Evolutionary conservation across 2,329 filamentous ascomycete species (phyloP).

Genomic region (Nemania abortiva): DNA sequence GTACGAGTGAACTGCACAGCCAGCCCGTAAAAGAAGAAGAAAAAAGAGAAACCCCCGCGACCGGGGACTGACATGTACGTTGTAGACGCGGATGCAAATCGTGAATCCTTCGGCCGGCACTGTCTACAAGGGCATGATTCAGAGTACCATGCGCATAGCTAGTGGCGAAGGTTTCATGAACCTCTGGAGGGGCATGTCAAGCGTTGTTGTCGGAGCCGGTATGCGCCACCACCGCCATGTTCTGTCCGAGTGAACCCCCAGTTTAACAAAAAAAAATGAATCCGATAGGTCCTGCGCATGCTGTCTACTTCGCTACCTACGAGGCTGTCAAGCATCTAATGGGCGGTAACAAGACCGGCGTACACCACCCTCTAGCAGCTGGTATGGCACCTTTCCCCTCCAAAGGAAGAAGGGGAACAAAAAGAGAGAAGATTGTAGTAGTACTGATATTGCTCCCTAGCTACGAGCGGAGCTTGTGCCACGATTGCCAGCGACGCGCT

Average conservation of each 20-base stretch:
- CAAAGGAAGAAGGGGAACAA: not conserved
- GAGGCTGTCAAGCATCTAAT: constrained; percentile 96
- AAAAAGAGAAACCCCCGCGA: not conserved
- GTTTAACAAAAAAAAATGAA: constrained; percentile 18
- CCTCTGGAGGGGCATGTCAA: constrained; percentile 96
- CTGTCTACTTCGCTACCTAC: constrained; percentile 98
- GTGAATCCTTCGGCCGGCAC: constrained; percentile 84
- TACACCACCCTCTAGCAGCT: constrained; percentile 92
- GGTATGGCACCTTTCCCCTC: constrained; percentile 65
- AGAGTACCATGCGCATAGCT: constrained; percentile 93
- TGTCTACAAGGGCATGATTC: constrained; percentile 89
- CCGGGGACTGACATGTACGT: constrained; percentile 38
- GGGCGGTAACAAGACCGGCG: constrained; percentile 88
- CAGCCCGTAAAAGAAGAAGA: constrained; percentile 31
- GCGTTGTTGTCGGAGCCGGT: constrained; percentile 96
- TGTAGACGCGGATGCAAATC: constrained; percentile 96
- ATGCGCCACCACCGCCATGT: constrained; percentile 49
- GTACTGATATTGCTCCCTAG: constrained; percentile 59
- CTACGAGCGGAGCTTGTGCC: constrained; percentile 90
- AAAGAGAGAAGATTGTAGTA: not conserved
- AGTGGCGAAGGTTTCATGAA: constrained; percentile 89
- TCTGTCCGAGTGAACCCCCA: constrained; percentile 2
- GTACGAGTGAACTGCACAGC: constrained; percentile 60
- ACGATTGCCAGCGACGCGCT: constrained; percentile 98
- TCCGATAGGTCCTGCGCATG: constrained; percentile 85